Percentiles rank a stretch among this genome's conserved stretches.
phyloP scores from a whole-genome alignment of 176 grass and related monocot genomes.

The maize (Zea mays) region DNA sequence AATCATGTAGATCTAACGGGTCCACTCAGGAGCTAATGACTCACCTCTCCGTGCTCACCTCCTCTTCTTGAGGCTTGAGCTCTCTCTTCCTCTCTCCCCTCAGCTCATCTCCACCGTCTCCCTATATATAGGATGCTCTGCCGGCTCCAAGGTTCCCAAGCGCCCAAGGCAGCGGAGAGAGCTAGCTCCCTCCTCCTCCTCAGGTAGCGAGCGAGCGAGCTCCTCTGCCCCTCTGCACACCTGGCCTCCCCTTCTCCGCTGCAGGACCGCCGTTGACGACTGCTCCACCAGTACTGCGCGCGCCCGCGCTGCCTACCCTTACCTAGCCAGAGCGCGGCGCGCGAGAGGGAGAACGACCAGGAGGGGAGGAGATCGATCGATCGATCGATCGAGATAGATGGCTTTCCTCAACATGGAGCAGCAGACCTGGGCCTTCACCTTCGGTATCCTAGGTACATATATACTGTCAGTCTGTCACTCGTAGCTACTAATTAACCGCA shows the following conservation, averaged over 20 bases:
- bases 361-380: not conserved
- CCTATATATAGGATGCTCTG: slow-evolving; percentile 38
- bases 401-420: slow-evolving; percentile 64
- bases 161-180: slow-evolving; percentile 23
- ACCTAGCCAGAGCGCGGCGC: too few relatives aligned
- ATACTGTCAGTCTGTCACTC: too few relatives aligned
- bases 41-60: too few relatives aligned
- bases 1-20: slow-evolving; percentile 26
- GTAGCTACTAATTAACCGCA: not conserved
- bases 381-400: slow-evolving; percentile 58
- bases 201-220: slow-evolving; percentile 4
- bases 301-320: too few relatives aligned
- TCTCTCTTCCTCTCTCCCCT: not conserved
- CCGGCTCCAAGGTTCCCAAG: slow-evolving; percentile 22
- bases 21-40: not conserved
- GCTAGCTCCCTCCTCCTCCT: slow-evolving; percentile 1
- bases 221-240: slow-evolving; percentile 13
- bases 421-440: slow-evolving; percentile 90
- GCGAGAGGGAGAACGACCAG: too few relatives aligned
- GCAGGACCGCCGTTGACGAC: not conserved
- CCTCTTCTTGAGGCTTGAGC: not conserved
- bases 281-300: not conserved
- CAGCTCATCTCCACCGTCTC: not conserved
- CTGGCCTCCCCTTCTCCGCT: not conserved
- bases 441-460: slow-evolving; percentile 86